These are phyloP conservation scores for Talaromyces proteolyticus DNA, from an alignment of 495 filamentous ascomycete genomes.

Conservation along the genomic window DNA sequence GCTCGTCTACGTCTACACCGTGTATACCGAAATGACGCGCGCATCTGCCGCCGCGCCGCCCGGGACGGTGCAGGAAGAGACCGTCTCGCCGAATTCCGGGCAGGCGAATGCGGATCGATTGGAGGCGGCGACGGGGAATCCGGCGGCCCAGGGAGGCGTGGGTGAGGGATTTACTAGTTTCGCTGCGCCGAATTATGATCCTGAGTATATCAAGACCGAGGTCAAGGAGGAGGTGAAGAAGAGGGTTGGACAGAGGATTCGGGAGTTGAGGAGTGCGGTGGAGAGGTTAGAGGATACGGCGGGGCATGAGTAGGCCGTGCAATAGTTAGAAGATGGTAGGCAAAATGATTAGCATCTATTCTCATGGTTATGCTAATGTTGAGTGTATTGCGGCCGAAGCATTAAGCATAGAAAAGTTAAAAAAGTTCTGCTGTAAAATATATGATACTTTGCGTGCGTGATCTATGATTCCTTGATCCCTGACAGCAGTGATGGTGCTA, in stretches of 20 bases:
- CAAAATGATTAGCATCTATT: too few relatives aligned
- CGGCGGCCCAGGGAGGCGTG: neutral
- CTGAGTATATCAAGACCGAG: constrained; percentile 15
- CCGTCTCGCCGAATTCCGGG: neutral
- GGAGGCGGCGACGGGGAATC: constrained; percentile 2
- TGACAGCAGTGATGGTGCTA: neutral
- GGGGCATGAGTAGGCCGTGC: constrained; percentile 22
- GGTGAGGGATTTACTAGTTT: constrained; percentile 2
- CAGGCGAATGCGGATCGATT: constrained; percentile 4
- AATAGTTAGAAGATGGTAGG: neutral
- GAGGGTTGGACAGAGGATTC: constrained; percentile 33
- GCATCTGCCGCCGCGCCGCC: neutral
- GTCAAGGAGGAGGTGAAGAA: constrained; percentile 31
- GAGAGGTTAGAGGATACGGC: constrained; percentile 36
- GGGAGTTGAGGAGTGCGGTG: constrained; percentile 38
- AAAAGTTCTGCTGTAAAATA: too few relatives aligned
- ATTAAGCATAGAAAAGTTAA: neutral
- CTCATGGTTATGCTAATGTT: too few relatives aligned
- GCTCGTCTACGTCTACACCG: constrained; percentile 25
- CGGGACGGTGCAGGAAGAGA: constrained; percentile 1
- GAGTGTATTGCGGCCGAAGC: too few relatives aligned
- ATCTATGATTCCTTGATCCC: too few relatives aligned
- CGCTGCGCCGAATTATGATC: constrained; percentile 32
- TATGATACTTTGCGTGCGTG: too few relatives aligned
- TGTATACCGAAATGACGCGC: constrained; percentile 21